Base-by-base conservation (phyloP, 1,284 basidiomycete genomes). In the Ustilago loliicola region DNA sequence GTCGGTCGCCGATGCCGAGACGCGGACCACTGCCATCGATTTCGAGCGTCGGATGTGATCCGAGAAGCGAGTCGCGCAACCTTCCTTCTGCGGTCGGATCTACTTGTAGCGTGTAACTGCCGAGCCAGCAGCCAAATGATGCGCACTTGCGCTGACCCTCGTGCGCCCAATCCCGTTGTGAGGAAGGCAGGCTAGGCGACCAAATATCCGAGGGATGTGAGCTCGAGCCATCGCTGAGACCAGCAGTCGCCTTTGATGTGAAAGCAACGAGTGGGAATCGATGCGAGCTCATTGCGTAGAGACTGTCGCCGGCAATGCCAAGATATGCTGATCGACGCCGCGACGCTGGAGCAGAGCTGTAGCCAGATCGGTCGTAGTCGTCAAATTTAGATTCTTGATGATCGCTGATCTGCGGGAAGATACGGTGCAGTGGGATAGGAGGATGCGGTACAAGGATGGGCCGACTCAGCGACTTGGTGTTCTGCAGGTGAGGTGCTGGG, bases 271-370 rank as follows among this genome's bases (percentile, higher is more conserved):
- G 64, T 7, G 83, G 83, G 64, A 77, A 80, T 21, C 69, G 68
- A 32, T 65, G 55, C 13, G 72, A 64, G 57, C 83, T 79, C 73
- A 85, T 79, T 6, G 83, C 83, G 45, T 77, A 85, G 11, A 85
- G 65, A 36, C 74, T 77, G 54, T 81, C 81, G 7, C 79, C 77
- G 0, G 82, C 77, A 21, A 82, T 63, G 59, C 83, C 83, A 17
- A 85, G 71, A 40, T 81, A 83, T 2, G 82, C 72, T 2, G 77
- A 73, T 21, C 76, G 66, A 42, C 63, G 65, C 3, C 58, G 60
- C 47, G 66, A 30, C 2, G 64, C 8, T 2, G 50, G 36, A 8
- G 36, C 60, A 15, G 32, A 25, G 3, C 15, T 51, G 11, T 63
- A 64, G 32, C 40, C 55, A 19, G 23, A 30, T 6, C 23, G 17